These are phyloP conservation scores for Artemisia argyi DNA, from an alignment of 129 eudicot species.

Conservation along the genomic window DNA sequence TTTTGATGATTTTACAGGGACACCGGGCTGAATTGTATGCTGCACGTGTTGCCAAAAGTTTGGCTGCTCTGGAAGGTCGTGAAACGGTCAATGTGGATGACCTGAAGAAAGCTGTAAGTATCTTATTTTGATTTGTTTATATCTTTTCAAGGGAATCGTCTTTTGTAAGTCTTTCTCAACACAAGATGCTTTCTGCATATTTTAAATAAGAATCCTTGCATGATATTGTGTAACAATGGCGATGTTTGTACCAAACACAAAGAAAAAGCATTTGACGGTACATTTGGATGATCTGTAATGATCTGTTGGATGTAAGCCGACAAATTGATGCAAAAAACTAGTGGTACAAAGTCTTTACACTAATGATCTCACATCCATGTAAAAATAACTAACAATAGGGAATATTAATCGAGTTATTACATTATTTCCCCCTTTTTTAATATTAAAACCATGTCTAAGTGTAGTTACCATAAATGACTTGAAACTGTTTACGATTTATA, in stretches of 20 bases:
- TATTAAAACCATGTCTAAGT: too few relatives aligned
- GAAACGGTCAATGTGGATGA: conserved; percentile 94
- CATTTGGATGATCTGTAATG: too few relatives aligned
- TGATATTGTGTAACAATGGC: too few relatives aligned
- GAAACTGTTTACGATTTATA: too few relatives aligned
- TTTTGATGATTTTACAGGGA: conserved; percentile 57
- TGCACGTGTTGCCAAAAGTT: conserved; percentile 94
- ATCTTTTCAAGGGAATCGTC: not conserved
- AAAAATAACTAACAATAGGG: not conserved
- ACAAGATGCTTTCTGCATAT: conserved; percentile 12
- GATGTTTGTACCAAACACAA: not conserved
- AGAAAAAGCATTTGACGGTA: not conserved
- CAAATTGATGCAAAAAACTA: not conserved
- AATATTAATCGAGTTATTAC: not conserved
- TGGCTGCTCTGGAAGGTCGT: conserved; percentile 98
- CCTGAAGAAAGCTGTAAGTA: conserved; percentile 95
- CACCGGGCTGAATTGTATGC: conserved; percentile 98
- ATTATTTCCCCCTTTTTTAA: not conserved
- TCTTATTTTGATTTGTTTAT: conserved; percentile 22
- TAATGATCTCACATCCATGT: not conserved
- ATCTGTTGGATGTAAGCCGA: not conserved
- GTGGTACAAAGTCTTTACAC: not conserved
- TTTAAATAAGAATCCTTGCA: not conserved
- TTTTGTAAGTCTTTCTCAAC: not conserved
- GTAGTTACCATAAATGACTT: too few relatives aligned